Evolutionary conservation across 208 protist species (phyloP), one percentile per base, ranked within the genome.

Genomic region (Naegleria gruberi): DNA sequence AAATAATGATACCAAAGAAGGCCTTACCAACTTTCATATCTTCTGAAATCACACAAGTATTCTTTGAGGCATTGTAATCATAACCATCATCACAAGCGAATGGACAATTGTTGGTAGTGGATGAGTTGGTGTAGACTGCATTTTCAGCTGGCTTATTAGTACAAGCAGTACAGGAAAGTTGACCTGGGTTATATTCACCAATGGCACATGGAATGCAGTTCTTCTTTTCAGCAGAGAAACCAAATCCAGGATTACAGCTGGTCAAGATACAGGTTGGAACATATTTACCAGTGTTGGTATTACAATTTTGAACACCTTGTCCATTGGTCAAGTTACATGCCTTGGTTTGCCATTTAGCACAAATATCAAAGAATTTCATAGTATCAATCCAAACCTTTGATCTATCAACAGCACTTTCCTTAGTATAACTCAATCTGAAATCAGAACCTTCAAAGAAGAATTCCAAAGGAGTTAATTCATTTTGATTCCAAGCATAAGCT

Each of bases 301-400:
- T 26, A 77, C 65, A 77, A 26, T 5, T 12, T 77, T 77, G 65
- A 37, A 37, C 26, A 37, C 65, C 65, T 37, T n/a, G 10, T 37
- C 65, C 65, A 77, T 77, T 77, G 26, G 30, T 5, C 26, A 77
- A 37, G 10, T 30, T 26, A 37, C 65, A 77, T 37, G 65, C 7
- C 34, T 77, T 77, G 17, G 65, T 77, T 77, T 77, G 30, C 65
- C 65, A 77, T 77, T 19, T 1, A 77, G 65, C 65, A 77, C 65
- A 77, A 77, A 77, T 8, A 77, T 77, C 65, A n/a, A 77, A 77
- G n/a, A 77, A 77, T 77, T 77, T 12, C 2, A 77, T 8, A 37
- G 65, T 77, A 37, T 77, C 65, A 77, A 77, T 77, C 65, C 65
- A 77, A 77, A 77, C 65, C n/a, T 77, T 77, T 7, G 65, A 37